phyloP scores from a whole-genome alignment of 371 early-diverging fungal species.

The Syncephalastrum monosporum region DNA sequence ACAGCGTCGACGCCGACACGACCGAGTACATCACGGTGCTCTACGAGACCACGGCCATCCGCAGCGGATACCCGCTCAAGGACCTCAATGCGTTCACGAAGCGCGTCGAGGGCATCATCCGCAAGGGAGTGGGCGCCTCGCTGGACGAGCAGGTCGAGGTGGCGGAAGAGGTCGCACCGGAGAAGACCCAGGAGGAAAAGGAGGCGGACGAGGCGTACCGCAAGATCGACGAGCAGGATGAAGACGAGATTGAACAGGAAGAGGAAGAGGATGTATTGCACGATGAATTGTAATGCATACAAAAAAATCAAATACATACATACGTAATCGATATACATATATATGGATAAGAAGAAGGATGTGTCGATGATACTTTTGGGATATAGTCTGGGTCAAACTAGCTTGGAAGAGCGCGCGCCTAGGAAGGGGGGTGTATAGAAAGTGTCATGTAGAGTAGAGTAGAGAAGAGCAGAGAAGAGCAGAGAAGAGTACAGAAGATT shows the following conservation, averaged over 20 bases:
- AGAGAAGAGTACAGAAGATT: too few relatives aligned
- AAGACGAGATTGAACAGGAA: constrained; percentile 8
- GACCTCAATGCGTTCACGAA: constrained; percentile 62
- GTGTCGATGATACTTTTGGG: too few relatives aligned
- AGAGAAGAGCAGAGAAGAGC: too few relatives aligned
- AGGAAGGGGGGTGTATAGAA: too few relatives aligned
- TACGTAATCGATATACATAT: too few relatives aligned
- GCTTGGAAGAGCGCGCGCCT: too few relatives aligned
- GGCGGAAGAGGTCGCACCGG: constrained; percentile 43
- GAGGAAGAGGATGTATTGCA: constrained; percentile 12
- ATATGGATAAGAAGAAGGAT: too few relatives aligned
- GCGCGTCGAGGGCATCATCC: constrained; percentile 71
- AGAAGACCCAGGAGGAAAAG: constrained; percentile 40
- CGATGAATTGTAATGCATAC: constrained; percentile 16
- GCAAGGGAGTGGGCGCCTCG: constrained; percentile 62
- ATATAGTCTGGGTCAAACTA: too few relatives aligned
- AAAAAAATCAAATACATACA: neutral
- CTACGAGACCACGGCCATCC: constrained; percentile 77
- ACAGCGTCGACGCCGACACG: constrained; percentile 47
- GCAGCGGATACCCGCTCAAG: constrained; percentile 72
- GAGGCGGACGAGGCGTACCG: constrained; percentile 30
- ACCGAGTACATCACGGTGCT: constrained; percentile 63
- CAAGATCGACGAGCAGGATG: constrained; percentile 13
- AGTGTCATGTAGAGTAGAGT: too few relatives aligned
- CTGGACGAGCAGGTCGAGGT: constrained; percentile 52